Conservation (phyloP, 164 flowering plant genomes). For the Warburgia ugandensis region DNA sequence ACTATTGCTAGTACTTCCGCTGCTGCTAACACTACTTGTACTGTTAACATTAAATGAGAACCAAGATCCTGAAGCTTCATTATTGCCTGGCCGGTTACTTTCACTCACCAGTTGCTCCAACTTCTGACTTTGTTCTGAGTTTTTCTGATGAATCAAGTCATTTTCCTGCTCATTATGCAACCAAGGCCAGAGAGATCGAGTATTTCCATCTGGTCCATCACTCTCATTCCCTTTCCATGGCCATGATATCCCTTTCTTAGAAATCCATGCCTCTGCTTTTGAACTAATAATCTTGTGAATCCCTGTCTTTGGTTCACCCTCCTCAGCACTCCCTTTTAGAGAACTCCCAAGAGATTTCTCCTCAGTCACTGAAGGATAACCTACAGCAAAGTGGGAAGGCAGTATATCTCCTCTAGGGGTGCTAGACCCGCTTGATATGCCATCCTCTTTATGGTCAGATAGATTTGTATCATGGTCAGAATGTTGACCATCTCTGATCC, state of each 20-base stretch:
- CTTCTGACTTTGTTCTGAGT: constrained; percentile 22
- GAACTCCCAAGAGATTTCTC: constrained; percentile 38
- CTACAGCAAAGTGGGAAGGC: constrained; percentile 41
- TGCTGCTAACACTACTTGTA: constrained; percentile 86
- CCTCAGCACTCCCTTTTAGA: constrained; percentile 49
- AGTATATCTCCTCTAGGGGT: constrained; percentile 71
- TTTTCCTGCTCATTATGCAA: constrained; percentile 50
- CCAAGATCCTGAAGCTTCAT: constrained; percentile 81
- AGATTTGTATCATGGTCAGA: constrained; percentile 60
- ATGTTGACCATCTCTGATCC: constrained; percentile 51
- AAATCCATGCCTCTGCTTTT: constrained; percentile 87
- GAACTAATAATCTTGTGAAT: constrained; percentile 65
- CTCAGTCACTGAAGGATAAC: constrained; percentile 29
- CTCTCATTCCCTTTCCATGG: constrained; percentile 79
- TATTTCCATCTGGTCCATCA: constrained; percentile 42
- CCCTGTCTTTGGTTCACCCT: constrained; percentile 56
- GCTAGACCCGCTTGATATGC: constrained; percentile 83
- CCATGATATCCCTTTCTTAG: constrained; percentile 67
- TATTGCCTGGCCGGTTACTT: constrained; percentile 31
- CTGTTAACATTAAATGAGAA: constrained; percentile 73
- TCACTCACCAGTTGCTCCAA: constrained; percentile 41
- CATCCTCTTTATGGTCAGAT: constrained; percentile 75
- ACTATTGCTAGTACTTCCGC: constrained; percentile 82
- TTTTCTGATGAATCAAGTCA: constrained; percentile 33
- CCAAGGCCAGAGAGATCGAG: constrained; percentile 55